Conservation (phyloP, 768 basidiomycete genomes). For the Tylopilus intermedius region DNA sequence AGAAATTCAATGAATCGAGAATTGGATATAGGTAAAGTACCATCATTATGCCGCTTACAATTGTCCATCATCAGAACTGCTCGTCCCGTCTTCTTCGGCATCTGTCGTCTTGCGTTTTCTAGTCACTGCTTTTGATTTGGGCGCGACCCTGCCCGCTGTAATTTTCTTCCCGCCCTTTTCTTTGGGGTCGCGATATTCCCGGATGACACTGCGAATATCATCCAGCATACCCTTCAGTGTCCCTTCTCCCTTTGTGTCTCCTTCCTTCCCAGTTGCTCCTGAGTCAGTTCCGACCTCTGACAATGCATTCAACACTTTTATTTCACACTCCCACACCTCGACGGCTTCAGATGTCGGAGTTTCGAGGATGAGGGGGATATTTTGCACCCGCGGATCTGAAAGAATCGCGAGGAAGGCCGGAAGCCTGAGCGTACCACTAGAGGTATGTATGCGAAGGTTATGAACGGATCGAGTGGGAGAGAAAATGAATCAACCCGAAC, state of each 20-base stretch:
- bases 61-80: constrained; percentile 1
- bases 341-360: constrained; percentile 68
- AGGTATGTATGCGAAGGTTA: not conserved
- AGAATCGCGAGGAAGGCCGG: constrained; percentile 60
- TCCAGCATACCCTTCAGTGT: constrained; percentile 8
- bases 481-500: not conserved
- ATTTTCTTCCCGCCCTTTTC: constrained; percentile 2
- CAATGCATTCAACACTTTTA: constrained; percentile 51
- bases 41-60: not conserved
- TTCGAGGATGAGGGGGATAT: constrained; percentile 78
- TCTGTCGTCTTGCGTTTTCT: constrained; percentile 5
- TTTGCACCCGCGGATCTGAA: constrained; percentile 58
- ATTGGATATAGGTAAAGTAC: not conserved
- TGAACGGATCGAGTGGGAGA: not conserved
- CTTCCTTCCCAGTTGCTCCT: not conserved
- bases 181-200: constrained; percentile 11
- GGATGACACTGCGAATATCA: constrained; percentile 12
- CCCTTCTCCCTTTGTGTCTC: not conserved
- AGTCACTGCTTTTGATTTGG: constrained; percentile 4
- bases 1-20: not conserved
- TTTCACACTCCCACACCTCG: constrained; percentile 71
- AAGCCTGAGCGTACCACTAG: constrained; percentile 65
- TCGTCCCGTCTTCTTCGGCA: constrained; percentile 6
- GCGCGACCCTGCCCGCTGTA: not conserved
- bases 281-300: constrained; percentile 16